Evolutionary conservation across 345 rosid genomes (phyloP).

Genomic region (Acer yangbiense): DNA sequence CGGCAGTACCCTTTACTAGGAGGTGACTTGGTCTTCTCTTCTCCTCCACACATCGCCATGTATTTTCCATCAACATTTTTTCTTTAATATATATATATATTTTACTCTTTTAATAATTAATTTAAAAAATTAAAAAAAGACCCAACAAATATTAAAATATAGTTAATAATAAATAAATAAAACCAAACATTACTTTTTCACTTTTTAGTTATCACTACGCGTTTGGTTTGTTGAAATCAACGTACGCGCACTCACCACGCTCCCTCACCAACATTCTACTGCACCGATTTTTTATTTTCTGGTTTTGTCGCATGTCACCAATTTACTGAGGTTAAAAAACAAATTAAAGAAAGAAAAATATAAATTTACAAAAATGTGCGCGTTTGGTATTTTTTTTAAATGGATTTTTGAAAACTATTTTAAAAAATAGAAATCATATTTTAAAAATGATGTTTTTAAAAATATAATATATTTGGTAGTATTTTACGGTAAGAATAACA

Average conservation of each 20-base stretch:
- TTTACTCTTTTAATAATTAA: too few relatives aligned
- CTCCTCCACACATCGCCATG: background rate
- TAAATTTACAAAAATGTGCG: background rate
- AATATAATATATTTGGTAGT: too few relatives aligned
- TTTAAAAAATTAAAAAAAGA: too few relatives aligned
- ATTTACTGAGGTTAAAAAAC: background rate
- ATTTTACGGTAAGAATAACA: too few relatives aligned
- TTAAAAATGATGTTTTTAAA: too few relatives aligned
- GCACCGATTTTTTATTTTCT: background rate
- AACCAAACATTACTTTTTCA: background rate
- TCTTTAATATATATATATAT: too few relatives aligned
- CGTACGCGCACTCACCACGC: background rate
- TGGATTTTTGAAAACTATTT: too few relatives aligned
- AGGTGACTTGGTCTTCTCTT: slow-evolving; percentile 2
- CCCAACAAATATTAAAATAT: too few relatives aligned
- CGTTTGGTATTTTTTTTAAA: too few relatives aligned
- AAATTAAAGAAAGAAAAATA: background rate
- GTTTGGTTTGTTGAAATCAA: background rate
- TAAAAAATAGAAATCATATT: too few relatives aligned
- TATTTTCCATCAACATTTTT: background rate
- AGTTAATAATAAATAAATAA: background rate
- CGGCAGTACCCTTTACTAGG: background rate
- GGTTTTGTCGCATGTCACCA: background rate
- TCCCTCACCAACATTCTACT: background rate
- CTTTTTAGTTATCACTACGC: background rate